These are phyloP conservation scores for Cardiosporidium cionae DNA, from an alignment of 169 alveolate species.

Conservation along the genomic window DNA sequence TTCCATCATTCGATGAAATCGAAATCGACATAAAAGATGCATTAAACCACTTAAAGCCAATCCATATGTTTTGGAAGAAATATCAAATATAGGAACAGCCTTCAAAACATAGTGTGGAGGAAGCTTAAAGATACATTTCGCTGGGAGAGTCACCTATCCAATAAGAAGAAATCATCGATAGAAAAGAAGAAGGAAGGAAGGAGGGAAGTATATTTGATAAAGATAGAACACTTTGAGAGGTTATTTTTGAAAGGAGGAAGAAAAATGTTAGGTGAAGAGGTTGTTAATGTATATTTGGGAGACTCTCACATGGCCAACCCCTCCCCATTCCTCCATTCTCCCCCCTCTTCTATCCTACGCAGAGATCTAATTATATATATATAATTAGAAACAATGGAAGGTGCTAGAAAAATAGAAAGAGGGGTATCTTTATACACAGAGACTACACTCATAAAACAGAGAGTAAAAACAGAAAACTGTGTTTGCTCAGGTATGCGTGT, in stretches of 20 bases:
- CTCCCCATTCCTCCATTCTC: background rate
- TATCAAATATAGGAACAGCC: conserved; percentile 47
- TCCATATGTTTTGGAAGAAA: conserved; percentile 36
- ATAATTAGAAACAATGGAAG: no score
- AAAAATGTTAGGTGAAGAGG: background rate
- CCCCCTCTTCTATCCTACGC: no score
- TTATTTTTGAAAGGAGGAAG: background rate
- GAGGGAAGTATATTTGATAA: background rate
- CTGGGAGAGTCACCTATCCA: conserved; percentile 40
- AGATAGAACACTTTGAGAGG: background rate
- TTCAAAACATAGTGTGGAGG: conserved; percentile 37
- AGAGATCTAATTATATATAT: no score
- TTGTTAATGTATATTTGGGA: background rate
- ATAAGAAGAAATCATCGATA: background rate
- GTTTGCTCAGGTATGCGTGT: no score
- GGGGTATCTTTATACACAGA: no score
- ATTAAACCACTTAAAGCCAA: conserved; percentile 45
- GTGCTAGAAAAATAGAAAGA: no score
- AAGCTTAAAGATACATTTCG: conserved; percentile 33
- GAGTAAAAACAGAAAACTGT: no score
- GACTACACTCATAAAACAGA: no score
- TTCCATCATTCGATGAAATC: conserved; percentile 41
- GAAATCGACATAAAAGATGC: conserved; percentile 47
- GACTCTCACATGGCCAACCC: background rate
- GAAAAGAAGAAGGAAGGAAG: background rate